These are phyloP conservation scores for Turritis glabra DNA, from an alignment of 345 rosid genomes.

Conservation along the genomic window DNA sequence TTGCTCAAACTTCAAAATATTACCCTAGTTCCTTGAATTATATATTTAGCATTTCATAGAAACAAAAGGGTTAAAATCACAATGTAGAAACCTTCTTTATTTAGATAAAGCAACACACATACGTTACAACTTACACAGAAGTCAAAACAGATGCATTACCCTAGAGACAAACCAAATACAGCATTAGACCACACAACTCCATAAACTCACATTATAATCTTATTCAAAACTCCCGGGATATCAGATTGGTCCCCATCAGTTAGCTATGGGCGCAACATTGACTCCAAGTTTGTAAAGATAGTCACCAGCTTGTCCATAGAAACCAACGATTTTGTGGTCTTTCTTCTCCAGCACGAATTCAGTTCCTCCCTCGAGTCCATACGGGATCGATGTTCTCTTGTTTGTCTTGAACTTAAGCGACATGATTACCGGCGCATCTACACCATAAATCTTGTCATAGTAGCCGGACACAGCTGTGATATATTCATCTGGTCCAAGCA, in stretches of 20 bases:
- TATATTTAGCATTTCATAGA: not conserved
- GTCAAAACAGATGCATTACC: no score
- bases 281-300: slow-evolving; percentile 34
- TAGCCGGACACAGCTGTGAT: slow-evolving; percentile 23
- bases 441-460: slow-evolving; percentile 30
- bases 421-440: slow-evolving; percentile 1
- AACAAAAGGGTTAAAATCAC: not conserved
- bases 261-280: slow-evolving; percentile 29
- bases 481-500: slow-evolving; percentile 36
- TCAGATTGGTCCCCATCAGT: slow-evolving; percentile 17
- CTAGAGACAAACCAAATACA: not conserved
- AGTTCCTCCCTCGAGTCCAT: slow-evolving; percentile 28
- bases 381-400: slow-evolving; percentile 21
- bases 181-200: not conserved
- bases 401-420: slow-evolving; percentile 35
- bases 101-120: not conserved
- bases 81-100: not conserved
- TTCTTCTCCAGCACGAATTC: slow-evolving; percentile 27
- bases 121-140: no score
- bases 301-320: slow-evolving; percentile 35
- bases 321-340: slow-evolving; percentile 37
- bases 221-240: not conserved
- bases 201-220: slow-evolving; percentile 5
- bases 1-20: not conserved
- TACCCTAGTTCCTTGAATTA: not conserved